Evolutionary conservation across 2,329 filamentous ascomycete species (phyloP).

Genomic region (Pseudogymnoascus sp.): DNA sequence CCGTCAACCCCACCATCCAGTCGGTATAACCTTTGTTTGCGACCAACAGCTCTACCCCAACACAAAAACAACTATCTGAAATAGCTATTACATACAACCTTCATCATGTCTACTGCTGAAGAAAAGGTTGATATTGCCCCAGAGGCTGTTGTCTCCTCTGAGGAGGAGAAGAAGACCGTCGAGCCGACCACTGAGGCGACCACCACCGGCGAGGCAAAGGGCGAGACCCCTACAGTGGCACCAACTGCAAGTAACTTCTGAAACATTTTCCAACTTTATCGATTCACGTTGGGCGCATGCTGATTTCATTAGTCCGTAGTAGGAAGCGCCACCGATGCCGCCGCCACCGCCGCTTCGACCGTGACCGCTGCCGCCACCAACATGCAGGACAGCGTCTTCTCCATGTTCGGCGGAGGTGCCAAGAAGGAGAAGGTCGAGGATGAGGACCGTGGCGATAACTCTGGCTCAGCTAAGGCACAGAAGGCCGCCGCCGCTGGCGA

Average conservation of each 20-base stretch:
- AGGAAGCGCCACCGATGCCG: slow-evolving; percentile 23
- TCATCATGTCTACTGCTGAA: slow-evolving; percentile 11
- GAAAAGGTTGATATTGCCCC: slow-evolving; percentile 12
- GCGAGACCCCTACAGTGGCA: slow-evolving; percentile 1
- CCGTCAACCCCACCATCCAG: slow-evolving; percentile 6
- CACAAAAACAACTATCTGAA: slow-evolving; percentile 9
- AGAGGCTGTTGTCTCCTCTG: slow-evolving; percentile 36
- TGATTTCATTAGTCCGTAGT: slow-evolving; percentile 15
- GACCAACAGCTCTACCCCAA: slow-evolving; percentile 7
- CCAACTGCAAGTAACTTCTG: background rate
- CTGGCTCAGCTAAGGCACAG: slow-evolving; percentile 79
- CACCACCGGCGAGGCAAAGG: slow-evolving; percentile 31
- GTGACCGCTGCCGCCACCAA: slow-evolving; percentile 34
- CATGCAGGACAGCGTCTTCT: slow-evolving; percentile 69
- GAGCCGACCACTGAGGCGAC: slow-evolving; percentile 22
- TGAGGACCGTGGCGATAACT: slow-evolving; percentile 77
- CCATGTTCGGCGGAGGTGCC: slow-evolving; percentile 96
- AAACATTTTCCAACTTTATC: background rate
- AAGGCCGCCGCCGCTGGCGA: slow-evolving; percentile 42
- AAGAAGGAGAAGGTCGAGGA: slow-evolving; percentile 94
- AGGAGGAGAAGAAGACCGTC: slow-evolving; percentile 39
- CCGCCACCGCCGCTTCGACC: slow-evolving; percentile 32
- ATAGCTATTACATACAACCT: slow-evolving; percentile 15
- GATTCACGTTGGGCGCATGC: background rate
- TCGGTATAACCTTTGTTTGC: slow-evolving; percentile 8